Evolutionary conservation across 23 red algal species (phyloP), one percentile per base, ranked within the genome.

Genomic region (Cyanidiococcus yangmingshanensis): DNA sequence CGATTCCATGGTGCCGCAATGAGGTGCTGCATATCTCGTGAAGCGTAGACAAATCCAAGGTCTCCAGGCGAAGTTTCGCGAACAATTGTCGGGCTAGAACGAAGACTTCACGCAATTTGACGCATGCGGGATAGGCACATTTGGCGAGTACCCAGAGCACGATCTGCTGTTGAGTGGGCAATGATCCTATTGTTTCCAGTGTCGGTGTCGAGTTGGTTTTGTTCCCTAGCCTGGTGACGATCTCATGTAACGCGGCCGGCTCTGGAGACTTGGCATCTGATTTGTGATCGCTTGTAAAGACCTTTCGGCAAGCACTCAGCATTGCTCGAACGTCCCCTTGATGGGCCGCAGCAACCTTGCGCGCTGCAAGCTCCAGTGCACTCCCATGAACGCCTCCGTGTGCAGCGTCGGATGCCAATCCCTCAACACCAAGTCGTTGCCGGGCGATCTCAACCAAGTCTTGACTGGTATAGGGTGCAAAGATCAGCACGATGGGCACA

Each of bases 81-180:
- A 77, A 85, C 45, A 82, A 58, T 26, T 32, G 54, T 50, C 38
- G 57, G 50, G 85, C 77, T 16, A 67, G 30, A 2, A 79, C 82
- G 63, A 83, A 84, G 24, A 91, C 40, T 15, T 79, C 76, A 37
- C 80, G 82, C 31, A 91, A 68, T 1, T 76, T 86, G 21, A 54
- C 21, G 1, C 63, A 76, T 24, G 67, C 77, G 41, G 34, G 41
- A 39, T 68, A 32, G 1, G 75, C 67, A 1, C 39, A 34, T 3
- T 51, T 38, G 21, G 79, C 89, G 38, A 84, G 82, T 24, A 80
- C 83, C 34, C 78, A 79, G 37, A 92, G 74, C 30, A 82, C 75
- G 27, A 92, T 38, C 51, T 92, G 89, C 39, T 92, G 89, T 18
- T 87, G 83, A 16, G 54, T 37, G 3, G 89, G 89, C 41, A 92